Percentiles rank a stretch among this genome's conserved stretches.
phyloP scores from a whole-genome alignment of 2,329 filamentous ascomycete genomes.

The Pyrenochaeta sp. region DNA sequence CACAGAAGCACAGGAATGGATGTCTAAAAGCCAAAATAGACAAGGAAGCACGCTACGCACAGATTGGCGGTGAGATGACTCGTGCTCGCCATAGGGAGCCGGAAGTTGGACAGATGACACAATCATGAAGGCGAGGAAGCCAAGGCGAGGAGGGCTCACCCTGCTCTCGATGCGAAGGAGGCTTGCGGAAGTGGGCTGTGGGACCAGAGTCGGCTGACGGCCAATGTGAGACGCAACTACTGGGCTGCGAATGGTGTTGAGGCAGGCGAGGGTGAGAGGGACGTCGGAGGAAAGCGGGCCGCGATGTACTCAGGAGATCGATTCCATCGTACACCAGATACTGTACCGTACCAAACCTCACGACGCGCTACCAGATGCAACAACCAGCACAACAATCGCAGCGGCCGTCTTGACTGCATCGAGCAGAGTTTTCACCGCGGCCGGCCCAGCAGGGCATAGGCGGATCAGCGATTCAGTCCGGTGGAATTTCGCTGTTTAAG shows the following conservation, averaged over 20 bases:
- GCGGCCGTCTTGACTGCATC: slow-evolving; percentile 26
- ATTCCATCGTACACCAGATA: not conserved
- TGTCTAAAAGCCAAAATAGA: slow-evolving; percentile 24
- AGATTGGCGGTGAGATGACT: slow-evolving; percentile 49
- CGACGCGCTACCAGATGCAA: not conserved
- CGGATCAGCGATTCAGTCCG: slow-evolving; percentile 30
- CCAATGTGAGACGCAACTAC: slow-evolving; percentile 18
- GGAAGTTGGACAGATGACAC: slow-evolving; percentile 48
- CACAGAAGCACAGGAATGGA: slow-evolving; percentile 33
- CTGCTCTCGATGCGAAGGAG: slow-evolving; percentile 23
- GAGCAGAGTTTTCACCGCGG: slow-evolving; percentile 35
- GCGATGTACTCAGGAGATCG: slow-evolving; percentile 20
- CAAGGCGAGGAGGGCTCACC: slow-evolving; percentile 31
- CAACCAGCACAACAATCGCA: slow-evolving; percentile 15
- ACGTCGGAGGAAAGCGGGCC: slow-evolving; percentile 27
- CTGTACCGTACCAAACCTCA: too few species aligned
- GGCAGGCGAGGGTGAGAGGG: not conserved
- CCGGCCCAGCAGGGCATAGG: slow-evolving; percentile 20
- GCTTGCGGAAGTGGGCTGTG: slow-evolving; percentile 17
- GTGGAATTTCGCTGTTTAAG: slow-evolving; percentile 34
- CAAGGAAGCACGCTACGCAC: slow-evolving; percentile 31
- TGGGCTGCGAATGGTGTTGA: slow-evolving; percentile 25
- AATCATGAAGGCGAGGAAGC: slow-evolving; percentile 25
- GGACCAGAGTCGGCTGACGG: slow-evolving; percentile 39
- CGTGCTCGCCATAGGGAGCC: slow-evolving; percentile 35